Base-by-base conservation (phyloP, 352 stramenopile species). In the Pythium angustatum region DNA sequence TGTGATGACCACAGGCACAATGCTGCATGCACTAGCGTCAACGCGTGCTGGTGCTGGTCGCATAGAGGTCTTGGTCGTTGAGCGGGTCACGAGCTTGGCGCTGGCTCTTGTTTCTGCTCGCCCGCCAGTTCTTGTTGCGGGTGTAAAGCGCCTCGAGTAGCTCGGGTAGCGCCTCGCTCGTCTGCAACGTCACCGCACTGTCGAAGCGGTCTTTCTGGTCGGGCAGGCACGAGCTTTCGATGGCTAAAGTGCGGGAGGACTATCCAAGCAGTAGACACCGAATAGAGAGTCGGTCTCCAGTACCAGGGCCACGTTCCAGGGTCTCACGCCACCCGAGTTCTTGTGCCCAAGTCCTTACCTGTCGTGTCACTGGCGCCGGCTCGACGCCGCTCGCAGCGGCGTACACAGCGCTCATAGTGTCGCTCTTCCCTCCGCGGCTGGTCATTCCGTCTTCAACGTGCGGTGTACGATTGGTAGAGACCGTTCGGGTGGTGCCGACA, bases 371-470 rank as follows among this genome's bases (percentile, higher is more conserved):
- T 9, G 67, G 48, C 2, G 26, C 22, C 19, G 71, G 48, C 9
- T 62, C 21, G 15, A 73, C n/a, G 2, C 71, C 71, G 36, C 71
- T 76, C 22, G 64, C 71, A 3, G 43, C 45, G 8, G 63, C 71
- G 59, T 73, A 78, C 9, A 78, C 53, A 2, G 67, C 60, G n/a
- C 71, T 78, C 33, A 73, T 69, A 21, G 30, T 30, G 15, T 66
- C 43, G 38, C 24, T 69, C 24, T 50, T 55, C 33, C 27, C 45
- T 45, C 27, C 36, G 44, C 34, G 33, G 2, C 11, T 27, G 7
- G 26, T 8, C 52, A 68, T 61, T 22, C 5, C 3, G 3, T 33
- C 50, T n/a, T 58, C 38, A 26, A 49, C 21, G 12, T 38, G 19
- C 21, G n/a, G 6, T 34, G 19, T 10, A 8, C 10, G n/a, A 10